Conservation (phyloP, 129 eudicot genomes). For the Rutidosis leptorrhynchoides region DNA sequence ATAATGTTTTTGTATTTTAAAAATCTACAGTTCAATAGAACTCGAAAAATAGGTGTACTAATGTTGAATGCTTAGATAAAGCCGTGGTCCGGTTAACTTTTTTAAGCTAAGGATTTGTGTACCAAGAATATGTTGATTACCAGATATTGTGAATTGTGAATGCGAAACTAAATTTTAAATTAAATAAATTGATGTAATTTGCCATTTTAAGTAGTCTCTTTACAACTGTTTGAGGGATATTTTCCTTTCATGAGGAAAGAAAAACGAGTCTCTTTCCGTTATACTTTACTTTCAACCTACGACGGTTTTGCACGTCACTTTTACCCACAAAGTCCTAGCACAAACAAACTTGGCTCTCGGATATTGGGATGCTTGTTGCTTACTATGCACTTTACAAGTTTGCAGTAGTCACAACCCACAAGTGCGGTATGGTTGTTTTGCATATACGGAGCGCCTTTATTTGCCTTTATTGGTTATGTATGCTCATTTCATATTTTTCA, state of each 20-base stretch:
- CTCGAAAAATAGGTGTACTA: slow-evolving; percentile 18
- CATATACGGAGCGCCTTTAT: neutral
- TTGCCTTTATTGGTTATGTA: neutral
- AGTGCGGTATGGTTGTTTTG: neutral
- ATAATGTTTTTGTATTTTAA: slow-evolving; percentile 8
- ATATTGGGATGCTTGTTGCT: neutral
- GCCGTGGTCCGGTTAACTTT: neutral
- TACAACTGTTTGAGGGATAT: no score
- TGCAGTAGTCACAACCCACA: neutral
- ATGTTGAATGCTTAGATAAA: neutral
- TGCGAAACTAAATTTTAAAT: neutral
- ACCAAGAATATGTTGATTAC: no score
- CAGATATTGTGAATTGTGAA: no score
- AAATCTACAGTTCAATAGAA: neutral
- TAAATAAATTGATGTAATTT: neutral
- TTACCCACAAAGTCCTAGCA: neutral
- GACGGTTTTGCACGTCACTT: neutral
- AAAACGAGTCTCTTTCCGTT: no score
- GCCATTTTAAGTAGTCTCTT: neutral
- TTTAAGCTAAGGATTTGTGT: neutral
- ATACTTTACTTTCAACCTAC: neutral
- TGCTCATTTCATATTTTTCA: neutral
- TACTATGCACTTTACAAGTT: neutral
- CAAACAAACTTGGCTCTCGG: neutral
- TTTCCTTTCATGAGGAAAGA: no score